Evolutionary conservation across 2,329 filamentous ascomycete species (phyloP), one percentile per base, ranked within the genome.

Genomic region (Aureobasidium sp.): DNA sequence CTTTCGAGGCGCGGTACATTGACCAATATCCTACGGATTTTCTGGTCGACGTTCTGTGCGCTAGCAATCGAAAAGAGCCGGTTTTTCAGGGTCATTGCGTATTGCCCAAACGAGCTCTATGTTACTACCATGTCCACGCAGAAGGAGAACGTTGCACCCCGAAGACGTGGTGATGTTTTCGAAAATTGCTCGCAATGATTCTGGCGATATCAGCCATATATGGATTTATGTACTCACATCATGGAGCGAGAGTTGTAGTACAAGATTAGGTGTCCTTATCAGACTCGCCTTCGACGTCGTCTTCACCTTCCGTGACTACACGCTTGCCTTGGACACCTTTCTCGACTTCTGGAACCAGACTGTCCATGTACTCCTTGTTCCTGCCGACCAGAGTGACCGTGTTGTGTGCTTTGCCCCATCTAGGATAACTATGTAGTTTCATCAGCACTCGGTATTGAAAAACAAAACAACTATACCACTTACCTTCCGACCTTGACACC

Each of bases 381-480:
- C 81, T 83, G 14, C 77, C 82, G 14, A 96, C 90, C 50, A 98
- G 74, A 10, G 91, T 96, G 42, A 97, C 89, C 0, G 90, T 93
- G 69, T 97, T 97, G 58, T 78, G 78, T 63, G 82, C 81, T 76
- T 88, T 91, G 4, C 86, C 88, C 90, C 90, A 96, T 53, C 89
- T 77, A 30, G 93, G 93, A 70, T 98, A 97, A 69, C 88, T 55
- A 25, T n/a, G 8, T 7, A 6, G 14, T 6, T 19, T 21, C 6
- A 32, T 53, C 12, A 53, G 51, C 27, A 12, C 35, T 16, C 5
- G 6, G 8, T 37, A 5, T 2, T 11, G 2, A 7, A 2, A 25
- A 24, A n/a, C 2, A 22, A 7, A 14, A 16, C 11, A 4, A 25
- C 22, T 32, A 2, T 1, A 16, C 17, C 6, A 21, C 54, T 55